Evolutionary conservation across 805 yeast genomes (phyloP).

Genomic region (Helenozyma rhizophorensis): DNA sequence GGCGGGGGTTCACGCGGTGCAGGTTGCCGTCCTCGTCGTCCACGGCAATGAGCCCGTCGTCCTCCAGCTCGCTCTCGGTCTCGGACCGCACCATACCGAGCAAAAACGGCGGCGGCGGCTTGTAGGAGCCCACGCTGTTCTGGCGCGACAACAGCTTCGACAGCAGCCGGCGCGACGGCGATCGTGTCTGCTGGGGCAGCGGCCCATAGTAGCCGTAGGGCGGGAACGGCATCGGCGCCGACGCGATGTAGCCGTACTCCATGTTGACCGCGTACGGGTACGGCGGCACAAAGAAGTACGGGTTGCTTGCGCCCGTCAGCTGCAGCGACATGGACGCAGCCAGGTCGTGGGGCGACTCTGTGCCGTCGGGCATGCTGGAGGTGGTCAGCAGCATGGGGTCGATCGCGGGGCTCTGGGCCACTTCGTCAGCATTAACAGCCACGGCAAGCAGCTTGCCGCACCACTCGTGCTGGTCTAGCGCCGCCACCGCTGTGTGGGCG

Average conservation of each 20-base stretch:
- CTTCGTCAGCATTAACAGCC: no score
- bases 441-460: no score
- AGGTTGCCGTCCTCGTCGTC: conserved; percentile 22
- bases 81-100: conserved; percentile 20
- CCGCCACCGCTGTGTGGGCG: neutral
- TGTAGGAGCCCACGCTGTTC: conserved; percentile 1
- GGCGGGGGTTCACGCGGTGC: conserved; percentile 36
- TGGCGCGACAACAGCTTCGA: neutral
- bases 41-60: conserved; percentile 14
- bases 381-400: no score
- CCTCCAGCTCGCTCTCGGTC: neutral
- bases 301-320: no score
- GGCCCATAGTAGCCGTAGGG: conserved; percentile 1
- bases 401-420: no score
- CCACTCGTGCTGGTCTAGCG: neutral
- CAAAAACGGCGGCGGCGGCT: conserved; percentile 23
- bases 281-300: neutral
- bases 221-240: neutral
- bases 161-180: conserved; percentile 1
- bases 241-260: neutral
- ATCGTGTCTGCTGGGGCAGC: neutral
- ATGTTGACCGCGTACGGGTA: neutral
- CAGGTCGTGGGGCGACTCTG: no score
- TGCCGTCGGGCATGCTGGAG: no score
- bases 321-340: no score